phyloP scores from a whole-genome alignment of 2,329 filamentous ascomycete genomes.

The Stenocarpella maydis region DNA sequence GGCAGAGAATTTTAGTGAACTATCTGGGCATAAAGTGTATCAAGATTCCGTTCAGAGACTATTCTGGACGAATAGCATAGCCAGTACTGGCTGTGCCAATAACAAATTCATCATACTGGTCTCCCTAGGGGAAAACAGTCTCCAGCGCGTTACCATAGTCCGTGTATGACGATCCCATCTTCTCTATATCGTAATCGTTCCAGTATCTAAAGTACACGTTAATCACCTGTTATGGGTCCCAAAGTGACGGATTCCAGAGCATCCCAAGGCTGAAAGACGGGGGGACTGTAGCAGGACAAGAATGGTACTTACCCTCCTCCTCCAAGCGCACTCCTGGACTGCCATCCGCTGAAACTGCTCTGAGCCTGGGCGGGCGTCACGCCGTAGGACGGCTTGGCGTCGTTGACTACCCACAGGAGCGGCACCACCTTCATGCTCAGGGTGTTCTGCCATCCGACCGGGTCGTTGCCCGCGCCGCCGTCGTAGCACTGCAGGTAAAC shows the following conservation, averaged over 20 bases:
- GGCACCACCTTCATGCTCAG: conserved; percentile 53
- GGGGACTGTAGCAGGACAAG: too few relatives aligned
- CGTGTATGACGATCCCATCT: conserved; percentile 8
- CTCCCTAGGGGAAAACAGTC: background rate
- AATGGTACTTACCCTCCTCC: too few relatives aligned
- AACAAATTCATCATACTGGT: background rate
- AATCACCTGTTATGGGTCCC: too few relatives aligned
- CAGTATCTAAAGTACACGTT: too few relatives aligned
- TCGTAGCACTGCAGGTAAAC: conserved; percentile 56
- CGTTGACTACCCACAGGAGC: conserved; percentile 54
- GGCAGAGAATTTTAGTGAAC: too few relatives aligned
- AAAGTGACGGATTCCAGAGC: too few relatives aligned
- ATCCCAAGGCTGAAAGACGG: too few relatives aligned
- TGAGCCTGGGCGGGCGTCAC: conserved; percentile 48
- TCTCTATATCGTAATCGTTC: conserved; percentile 47
- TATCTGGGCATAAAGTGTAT: too few relatives aligned
- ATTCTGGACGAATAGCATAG: background rate
- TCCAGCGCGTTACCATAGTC: conserved; percentile 9
- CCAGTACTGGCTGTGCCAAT: background rate
- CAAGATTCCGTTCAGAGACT: too few relatives aligned
- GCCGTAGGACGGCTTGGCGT: conserved; percentile 53
- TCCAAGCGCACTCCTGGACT: conserved; percentile 42
- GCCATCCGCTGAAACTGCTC: conserved; percentile 48
- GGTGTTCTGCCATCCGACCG: conserved; percentile 47
- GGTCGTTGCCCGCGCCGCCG: conserved; percentile 52